Conservation (phyloP, 768 basidiomycete species). For the Termitomyces sp. region DNA sequence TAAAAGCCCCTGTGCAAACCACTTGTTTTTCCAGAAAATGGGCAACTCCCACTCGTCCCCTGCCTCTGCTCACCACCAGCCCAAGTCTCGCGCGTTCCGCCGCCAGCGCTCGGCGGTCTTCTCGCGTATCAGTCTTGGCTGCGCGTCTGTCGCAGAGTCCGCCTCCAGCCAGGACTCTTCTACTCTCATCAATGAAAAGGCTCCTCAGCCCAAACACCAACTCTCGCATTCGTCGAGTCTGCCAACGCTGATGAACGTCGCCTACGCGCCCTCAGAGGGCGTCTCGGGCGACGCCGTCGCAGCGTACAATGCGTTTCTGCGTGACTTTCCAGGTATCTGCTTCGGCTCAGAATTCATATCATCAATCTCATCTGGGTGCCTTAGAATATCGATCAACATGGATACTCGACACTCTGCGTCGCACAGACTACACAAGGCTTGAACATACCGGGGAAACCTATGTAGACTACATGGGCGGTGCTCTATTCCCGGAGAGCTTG, state of each 20-base stretch:
- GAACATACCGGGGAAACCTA: slow-evolving; percentile 66
- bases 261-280: slow-evolving; percentile 21
- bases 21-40: slow-evolving; percentile 16
- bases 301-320: slow-evolving; percentile 46
- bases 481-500: slow-evolving; percentile 74
- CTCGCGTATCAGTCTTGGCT: slow-evolving; percentile 35
- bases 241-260: slow-evolving; percentile 15
- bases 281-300: slow-evolving; percentile 29
- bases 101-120: slow-evolving; percentile 30
- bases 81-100: slow-evolving; percentile 16
- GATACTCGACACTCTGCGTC: slow-evolving; percentile 63
- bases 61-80: slow-evolving; percentile 1
- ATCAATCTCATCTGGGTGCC: neutral
- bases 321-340: slow-evolving; percentile 29
- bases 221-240: slow-evolving; percentile 16
- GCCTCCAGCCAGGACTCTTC: slow-evolving; percentile 33
- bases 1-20: slow-evolving; percentile 1
- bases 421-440: slow-evolving; percentile 55
- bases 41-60: slow-evolving; percentile 25
- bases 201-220: slow-evolving; percentile 16
- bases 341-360: neutral
- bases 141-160: slow-evolving; percentile 28
- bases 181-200: slow-evolving; percentile 26
- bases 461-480: slow-evolving; percentile 84
- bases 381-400: slow-evolving; percentile 63